Evolutionary conservation across 148 eudicot species (phyloP).

Genomic region (Camellia lanceoleosa): DNA sequence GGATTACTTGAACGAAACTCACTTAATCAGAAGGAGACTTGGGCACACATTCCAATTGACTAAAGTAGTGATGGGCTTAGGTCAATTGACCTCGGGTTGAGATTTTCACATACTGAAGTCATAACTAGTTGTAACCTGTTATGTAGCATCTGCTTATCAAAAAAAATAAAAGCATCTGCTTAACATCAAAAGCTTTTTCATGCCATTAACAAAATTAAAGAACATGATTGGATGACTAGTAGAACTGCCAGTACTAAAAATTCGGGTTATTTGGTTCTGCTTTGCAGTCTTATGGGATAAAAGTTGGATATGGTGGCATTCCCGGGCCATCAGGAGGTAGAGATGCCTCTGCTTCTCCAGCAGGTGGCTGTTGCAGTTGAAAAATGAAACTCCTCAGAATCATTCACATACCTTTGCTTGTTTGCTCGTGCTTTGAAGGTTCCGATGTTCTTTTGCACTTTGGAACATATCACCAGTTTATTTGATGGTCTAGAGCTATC

Average conservation of each 20-base stretch:
- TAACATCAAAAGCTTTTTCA: background rate
- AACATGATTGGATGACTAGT: background rate
- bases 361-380: constrained; percentile 72
- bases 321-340: constrained; percentile 74
- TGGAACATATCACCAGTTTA: background rate
- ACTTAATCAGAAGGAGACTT: too few species aligned
- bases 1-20: too few species aligned
- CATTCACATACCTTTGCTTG: background rate
- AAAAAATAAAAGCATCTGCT: background rate
- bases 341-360: constrained; percentile 68
- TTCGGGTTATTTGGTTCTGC: background rate
- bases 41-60: background rate
- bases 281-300: constrained; percentile 83
- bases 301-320: constrained; percentile 91
- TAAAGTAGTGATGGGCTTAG: background rate
- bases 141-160: background rate
- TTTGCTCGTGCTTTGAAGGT: background rate
- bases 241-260: background rate
- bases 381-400: background rate
- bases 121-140: background rate
- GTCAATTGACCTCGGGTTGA: background rate
- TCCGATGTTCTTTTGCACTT: background rate
- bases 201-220: background rate
- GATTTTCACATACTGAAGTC: background rate
- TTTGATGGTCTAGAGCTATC: background rate